Evolutionary conservation across 257 asterid genomes (phyloP), one percentile per base, ranked within the genome.

Genomic region (Solanum tarapatanum): DNA sequence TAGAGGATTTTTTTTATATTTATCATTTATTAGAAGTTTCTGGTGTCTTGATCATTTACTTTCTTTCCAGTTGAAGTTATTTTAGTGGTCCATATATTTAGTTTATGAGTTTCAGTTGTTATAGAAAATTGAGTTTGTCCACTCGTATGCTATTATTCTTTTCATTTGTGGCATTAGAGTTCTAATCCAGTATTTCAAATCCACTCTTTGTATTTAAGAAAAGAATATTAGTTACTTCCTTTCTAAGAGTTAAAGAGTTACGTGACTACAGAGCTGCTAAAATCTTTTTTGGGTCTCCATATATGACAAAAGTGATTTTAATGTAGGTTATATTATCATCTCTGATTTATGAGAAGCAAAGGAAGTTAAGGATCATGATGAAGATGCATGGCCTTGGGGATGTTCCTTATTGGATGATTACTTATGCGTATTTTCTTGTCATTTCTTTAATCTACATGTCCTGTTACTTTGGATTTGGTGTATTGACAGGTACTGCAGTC

Each of bases 351-450:
- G 93, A 91, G 88, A 90, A 90, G 89, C 91, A 91, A 87, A 89
- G 90, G 87, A 90, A 84, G 75, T 43, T 91, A 86, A 48, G 89
- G 84, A 90, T 89, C 68, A 91, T 91, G 93, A 91, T 91, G 92
- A 90, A 87, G 88, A 89, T 91, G 91, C 93, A 91, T 70, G 92
- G 93, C 30, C 91, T 91, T 88, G 91, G 91, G 10, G 87, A 90
- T 43, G 87, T 84, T 21, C 89, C 93, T 24, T 91, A 91, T 70
- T 89, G 92, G 90, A 28, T 90, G 86, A 91, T 87, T 79, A 84
- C 87, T 4, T 91, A 91, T 88, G 28, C 86, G 21, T 91, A 91
- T 84, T 91, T 91, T 88, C 88, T 91, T n/a, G n/a, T 87, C 80
- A 48, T 91, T 55, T 86, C 89, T 28, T 79, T 87, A 19, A 72